Evolutionary conservation across 371 early-diverging fungal genomes (phyloP).

Genomic region (Apophysomyces elegans): DNA sequence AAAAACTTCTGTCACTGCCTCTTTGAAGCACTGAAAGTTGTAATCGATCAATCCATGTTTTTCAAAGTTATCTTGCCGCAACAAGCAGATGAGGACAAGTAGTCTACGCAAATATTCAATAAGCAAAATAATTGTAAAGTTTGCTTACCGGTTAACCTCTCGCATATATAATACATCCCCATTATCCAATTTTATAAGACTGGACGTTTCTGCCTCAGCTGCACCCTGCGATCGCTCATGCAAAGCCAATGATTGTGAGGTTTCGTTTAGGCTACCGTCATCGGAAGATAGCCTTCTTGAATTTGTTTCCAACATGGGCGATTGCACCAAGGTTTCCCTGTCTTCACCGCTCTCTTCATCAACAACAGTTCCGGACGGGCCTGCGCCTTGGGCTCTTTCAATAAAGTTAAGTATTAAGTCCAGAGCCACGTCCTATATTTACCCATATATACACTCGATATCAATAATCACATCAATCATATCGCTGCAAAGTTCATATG

Average conservation of each 20-base stretch:
- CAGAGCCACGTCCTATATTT: slow-evolving; percentile 18
- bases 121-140: slow-evolving; percentile 1
- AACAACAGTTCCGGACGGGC: slow-evolving; percentile 11
- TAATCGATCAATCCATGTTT: slow-evolving; percentile 89
- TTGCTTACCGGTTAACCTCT: slow-evolving; percentile 71
- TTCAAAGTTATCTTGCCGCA: slow-evolving; percentile 87
- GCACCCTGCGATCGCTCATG: slow-evolving; percentile 2
- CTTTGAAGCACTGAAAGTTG: slow-evolving; percentile 84
- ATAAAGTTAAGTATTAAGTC: background rate
- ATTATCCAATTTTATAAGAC: slow-evolving; percentile 79
- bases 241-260: background rate
- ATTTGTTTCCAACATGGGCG: slow-evolving; percentile 8
- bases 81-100: slow-evolving; percentile 79
- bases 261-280: background rate
- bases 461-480: slow-evolving; percentile 95
- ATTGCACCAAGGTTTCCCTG: slow-evolving; percentile 13
- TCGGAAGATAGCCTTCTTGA: slow-evolving; percentile 7
- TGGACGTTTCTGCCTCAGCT: slow-evolving; percentile 48
- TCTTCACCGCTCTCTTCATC: slow-evolving; percentile 21
- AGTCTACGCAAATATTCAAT: slow-evolving; percentile 41
- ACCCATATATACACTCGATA: slow-evolving; percentile 81
- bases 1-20: slow-evolving; percentile 73
- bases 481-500: slow-evolving; percentile 91
- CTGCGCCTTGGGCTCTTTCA: slow-evolving; percentile 12
- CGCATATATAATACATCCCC: slow-evolving; percentile 85